Evolutionary conservation across 352 stramenopile species (phyloP), one percentile per base, ranked within the genome.

Genomic region (Globisporangium yorkense): DNA sequence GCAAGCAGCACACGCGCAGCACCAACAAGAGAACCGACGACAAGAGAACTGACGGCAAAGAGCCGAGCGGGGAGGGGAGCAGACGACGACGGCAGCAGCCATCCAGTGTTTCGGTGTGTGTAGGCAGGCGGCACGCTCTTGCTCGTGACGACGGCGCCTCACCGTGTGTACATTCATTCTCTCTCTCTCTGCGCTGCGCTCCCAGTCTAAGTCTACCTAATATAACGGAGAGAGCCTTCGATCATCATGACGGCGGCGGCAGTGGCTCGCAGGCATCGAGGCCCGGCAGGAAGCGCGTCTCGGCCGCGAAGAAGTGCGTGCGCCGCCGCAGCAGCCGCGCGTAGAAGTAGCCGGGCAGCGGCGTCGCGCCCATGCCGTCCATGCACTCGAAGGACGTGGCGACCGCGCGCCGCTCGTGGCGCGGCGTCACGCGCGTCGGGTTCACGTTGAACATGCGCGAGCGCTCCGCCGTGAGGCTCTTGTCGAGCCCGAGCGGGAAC

Each of bases 361-460:
- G 24, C 40, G 63, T 61, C 4, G 68, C 63, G 16, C 73, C 71
- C 51, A 83, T 37, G 15, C 71, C 63, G 54, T 77, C 66, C 66
- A 83, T 72, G 47, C 73, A 83, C 60, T 80, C 71, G 45, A 80
- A 75, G n/a, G 66, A 68, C 53, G 61, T 57, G 27, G 8, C n/a
- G 9, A n/a, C 21, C 1, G 12, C 12, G 24, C 74, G 75, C n/a
- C 43, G 43, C 43, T 13, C 67, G 27, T 41, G 18, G 2, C 48
- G 48, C 21, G 48, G 48, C 4, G 43, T 57, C 40, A 60, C 39
- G 15, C 21, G 24, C 35, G 37, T 45, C 12, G 54, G 54, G 10
- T 60, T 60, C 6, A 60, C 47, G 21, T 54, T 54, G 27, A 41
- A 54, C 48, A 54, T 54, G 49, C 54, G 45, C 47, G 57, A 54